These are phyloP conservation scores for Phaeosphaeria sp. DNA, from an alignment of 2,329 filamentous ascomycete genomes.

Conservation along the genomic window DNA sequence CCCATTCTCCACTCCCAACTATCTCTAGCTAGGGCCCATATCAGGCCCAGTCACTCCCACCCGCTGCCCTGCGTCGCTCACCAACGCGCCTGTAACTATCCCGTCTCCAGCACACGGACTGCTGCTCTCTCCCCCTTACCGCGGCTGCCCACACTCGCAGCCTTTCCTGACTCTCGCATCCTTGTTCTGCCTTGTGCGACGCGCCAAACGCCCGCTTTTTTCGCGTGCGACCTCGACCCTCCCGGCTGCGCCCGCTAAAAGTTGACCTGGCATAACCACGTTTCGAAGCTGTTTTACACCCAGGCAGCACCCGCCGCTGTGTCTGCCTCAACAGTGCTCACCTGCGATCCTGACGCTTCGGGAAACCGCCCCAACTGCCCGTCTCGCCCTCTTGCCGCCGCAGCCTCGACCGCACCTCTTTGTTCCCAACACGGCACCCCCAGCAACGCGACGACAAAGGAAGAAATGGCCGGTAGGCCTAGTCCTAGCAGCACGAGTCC, in stretches of 20 bases:
- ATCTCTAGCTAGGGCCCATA: constrained; percentile 16
- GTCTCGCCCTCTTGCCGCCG: constrained; percentile 19
- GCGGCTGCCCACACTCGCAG: constrained; percentile 16
- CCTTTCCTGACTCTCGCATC: constrained; percentile 10
- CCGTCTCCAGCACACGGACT: constrained; percentile 10
- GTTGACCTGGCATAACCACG: constrained; percentile 35
- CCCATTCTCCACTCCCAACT: constrained; percentile 14
- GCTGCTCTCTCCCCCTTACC: constrained; percentile 21
- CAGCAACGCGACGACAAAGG: constrained; percentile 42
- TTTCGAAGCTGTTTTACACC: constrained; percentile 46
- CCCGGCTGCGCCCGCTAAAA: constrained; percentile 15
- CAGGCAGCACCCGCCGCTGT: constrained; percentile 18
- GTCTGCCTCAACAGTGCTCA: constrained; percentile 20
- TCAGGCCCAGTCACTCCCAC: constrained; percentile 22
- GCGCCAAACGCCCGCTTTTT: constrained; percentile 30
- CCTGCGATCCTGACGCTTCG: constrained; percentile 28
- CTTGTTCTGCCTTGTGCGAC: constrained; percentile 19
- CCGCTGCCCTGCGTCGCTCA: constrained; percentile 13
- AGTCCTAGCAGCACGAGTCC: constrained; percentile 52
- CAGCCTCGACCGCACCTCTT: constrained; percentile 32
- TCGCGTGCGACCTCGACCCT: constrained; percentile 21
- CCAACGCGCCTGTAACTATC: constrained; percentile 10
- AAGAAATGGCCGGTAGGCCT: constrained; percentile 49
- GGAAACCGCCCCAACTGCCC: constrained; percentile 24
- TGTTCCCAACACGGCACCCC: constrained; percentile 35